A percentile compares a stretch with the other conserved stretches of the same genome.
These are phyloP conservation scores for Myxozyma melibiosi DNA, from an alignment of 805 yeast genomes.

Conservation along the genomic window DNA sequence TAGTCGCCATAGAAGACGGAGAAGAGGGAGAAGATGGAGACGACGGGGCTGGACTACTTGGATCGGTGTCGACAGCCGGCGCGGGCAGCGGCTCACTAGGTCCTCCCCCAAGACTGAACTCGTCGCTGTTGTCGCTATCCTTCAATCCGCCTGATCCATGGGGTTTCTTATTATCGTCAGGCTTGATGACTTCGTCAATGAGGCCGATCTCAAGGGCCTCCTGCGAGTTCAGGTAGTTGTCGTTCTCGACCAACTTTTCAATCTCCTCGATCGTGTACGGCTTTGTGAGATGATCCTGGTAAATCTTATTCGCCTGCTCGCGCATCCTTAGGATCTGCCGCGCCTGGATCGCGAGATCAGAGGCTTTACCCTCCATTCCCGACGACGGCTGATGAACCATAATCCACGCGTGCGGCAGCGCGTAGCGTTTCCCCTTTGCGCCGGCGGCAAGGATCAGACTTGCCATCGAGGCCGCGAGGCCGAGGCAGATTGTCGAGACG, in stretches of 20 bases:
- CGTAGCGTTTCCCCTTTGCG: conserved; percentile 38
- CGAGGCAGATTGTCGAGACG: conserved; percentile 44
- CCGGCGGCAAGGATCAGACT: conserved; percentile 42
- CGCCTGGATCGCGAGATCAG: conserved; percentile 44
- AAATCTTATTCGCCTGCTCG: conserved; percentile 38
- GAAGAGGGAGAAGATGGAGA: too few relatives aligned
- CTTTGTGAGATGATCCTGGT: conserved; percentile 38
- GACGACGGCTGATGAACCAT: conserved; percentile 45
- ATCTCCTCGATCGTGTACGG: conserved; percentile 25
- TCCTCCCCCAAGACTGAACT: neutral
- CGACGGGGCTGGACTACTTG: too few relatives aligned
- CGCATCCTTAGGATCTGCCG: conserved; percentile 41
- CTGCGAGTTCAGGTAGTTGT: conserved; percentile 37
- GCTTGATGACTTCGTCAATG: conserved; percentile 40
- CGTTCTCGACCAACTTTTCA: conserved; percentile 33
- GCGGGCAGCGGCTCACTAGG: conserved; percentile 10
- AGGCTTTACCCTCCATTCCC: conserved; percentile 35
- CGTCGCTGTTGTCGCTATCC: conserved; percentile 4
- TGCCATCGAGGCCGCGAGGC: conserved; percentile 45
- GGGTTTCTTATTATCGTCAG: conserved; percentile 12
- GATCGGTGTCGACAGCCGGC: neutral
- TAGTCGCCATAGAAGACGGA: too few relatives aligned
- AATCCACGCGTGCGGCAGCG: conserved; percentile 42
- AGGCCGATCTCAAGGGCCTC: conserved; percentile 43
- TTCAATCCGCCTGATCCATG: conserved; percentile 21